Conservation (phyloP, 495 filamentous ascomycete genomes). For the Hypomontagnella monticulosa region DNA sequence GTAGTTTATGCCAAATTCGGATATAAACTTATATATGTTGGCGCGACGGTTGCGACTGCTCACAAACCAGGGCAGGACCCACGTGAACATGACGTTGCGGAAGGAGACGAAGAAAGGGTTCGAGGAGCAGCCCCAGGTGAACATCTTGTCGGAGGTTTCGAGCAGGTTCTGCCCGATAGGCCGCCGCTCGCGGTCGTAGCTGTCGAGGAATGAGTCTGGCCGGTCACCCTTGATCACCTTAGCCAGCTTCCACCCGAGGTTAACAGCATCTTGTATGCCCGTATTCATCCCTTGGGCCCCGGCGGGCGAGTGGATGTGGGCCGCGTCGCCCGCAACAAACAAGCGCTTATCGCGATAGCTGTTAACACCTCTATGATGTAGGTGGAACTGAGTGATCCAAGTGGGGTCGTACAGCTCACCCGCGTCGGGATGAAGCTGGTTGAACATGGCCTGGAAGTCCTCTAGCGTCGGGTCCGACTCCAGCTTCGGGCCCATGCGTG, state of each 20-base stretch:
- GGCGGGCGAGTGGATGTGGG: constrained; percentile 65
- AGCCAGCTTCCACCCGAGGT: constrained; percentile 66
- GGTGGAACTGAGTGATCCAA: constrained; percentile 53
- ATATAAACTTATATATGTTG: constrained; percentile 48
- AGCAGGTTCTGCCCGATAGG: constrained; percentile 49
- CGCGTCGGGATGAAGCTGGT: constrained; percentile 37
- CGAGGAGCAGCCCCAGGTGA: constrained; percentile 46
- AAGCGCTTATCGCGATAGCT: constrained; percentile 53
- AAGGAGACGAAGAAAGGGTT: constrained; percentile 43
- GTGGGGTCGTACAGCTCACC: constrained; percentile 46
- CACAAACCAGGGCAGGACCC: constrained; percentile 48
- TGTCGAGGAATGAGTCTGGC: constrained; percentile 45
- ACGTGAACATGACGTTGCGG: constrained; percentile 48
- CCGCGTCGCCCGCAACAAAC: constrained; percentile 65
- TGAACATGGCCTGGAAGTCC: constrained; percentile 30
- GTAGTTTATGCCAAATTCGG: constrained; percentile 53
- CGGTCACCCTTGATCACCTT: constrained; percentile 43
- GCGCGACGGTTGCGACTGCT: constrained; percentile 24
- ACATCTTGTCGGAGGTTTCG: constrained; percentile 48
- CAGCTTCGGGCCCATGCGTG: constrained; percentile 16
- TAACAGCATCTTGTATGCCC: constrained; percentile 65
- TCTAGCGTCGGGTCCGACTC: constrained; percentile 21
- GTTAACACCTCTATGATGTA: constrained; percentile 50
- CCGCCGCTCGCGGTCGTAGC: constrained; percentile 49
- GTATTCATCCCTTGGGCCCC: constrained; percentile 70